Evolutionary conservation across 495 filamentous ascomycete genomes (phyloP).

Genomic region (Pseudoneurospora amorphoporcata): DNA sequence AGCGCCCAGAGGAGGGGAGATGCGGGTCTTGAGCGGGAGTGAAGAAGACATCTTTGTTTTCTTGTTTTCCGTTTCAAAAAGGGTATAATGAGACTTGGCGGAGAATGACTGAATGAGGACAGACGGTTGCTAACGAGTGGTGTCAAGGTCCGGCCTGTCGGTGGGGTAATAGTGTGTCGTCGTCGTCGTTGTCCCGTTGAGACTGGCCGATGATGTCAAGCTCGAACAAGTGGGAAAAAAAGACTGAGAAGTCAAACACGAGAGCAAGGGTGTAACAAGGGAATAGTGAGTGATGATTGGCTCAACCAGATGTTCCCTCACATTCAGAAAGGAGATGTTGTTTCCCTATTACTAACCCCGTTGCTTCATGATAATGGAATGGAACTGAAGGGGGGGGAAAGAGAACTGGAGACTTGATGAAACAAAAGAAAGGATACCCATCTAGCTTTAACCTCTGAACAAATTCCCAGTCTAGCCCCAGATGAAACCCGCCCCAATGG

Average conservation of each 20-base stretch:
- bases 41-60: background rate
- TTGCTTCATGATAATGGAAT: background rate
- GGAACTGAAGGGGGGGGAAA: background rate
- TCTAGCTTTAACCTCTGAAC: background rate
- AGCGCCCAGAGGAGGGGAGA: slow-evolving; percentile 47
- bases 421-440: background rate
- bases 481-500: background rate
- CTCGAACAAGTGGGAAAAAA: background rate
- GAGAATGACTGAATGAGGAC: background rate
- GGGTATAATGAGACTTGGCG: background rate
- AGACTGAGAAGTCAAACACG: background rate
- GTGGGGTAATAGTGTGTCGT: background rate
- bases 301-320: background rate
- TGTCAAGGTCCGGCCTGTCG: background rate
- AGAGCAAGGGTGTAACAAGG: background rate
- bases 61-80: background rate
- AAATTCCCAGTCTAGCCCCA: background rate
- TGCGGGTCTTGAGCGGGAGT: slow-evolving; percentile 35
- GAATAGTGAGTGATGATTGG: background rate
- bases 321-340: background rate
- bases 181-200: background rate
- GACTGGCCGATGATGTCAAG: background rate
- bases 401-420: background rate
- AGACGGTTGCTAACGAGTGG: background rate
- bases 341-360: background rate